Conservation (phyloP, 2,329 filamentous ascomycete genomes). For the Grosmannia penicillata region DNA sequence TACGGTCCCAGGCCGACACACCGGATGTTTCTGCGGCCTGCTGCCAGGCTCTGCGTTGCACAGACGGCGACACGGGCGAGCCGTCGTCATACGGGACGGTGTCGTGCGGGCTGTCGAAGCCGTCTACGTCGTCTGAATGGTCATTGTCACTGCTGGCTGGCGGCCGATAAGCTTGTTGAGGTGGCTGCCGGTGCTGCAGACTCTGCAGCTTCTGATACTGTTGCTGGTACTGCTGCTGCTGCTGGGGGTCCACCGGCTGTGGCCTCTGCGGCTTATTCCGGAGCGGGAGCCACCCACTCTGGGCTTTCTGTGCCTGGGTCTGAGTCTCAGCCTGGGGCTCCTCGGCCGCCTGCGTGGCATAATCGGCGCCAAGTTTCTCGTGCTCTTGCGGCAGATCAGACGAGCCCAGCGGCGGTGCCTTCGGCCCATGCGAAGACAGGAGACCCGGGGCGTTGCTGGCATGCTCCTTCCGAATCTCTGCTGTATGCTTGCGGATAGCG, state of each 20-base stretch:
- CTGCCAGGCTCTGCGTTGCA: slow-evolving; percentile 4
- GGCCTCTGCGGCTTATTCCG: not conserved
- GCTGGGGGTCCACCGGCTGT: not conserved
- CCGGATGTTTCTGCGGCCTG: too few species aligned
- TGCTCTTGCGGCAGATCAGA: too few species aligned
- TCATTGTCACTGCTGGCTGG: not conserved
- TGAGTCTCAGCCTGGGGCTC: too few species aligned
- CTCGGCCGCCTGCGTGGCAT: too few species aligned
- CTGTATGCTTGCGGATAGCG: not conserved
- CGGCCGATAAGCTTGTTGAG: not conserved
- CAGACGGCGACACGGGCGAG: slow-evolving; percentile 9
- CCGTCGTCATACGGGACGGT: slow-evolving; percentile 8
- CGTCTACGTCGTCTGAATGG: not conserved
- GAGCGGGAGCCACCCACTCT: too few species aligned
- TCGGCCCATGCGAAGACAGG: too few species aligned
- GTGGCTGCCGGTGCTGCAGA: not conserved
- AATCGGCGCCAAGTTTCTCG: not conserved
- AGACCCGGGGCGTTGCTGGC: too few species aligned
- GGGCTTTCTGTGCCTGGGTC: too few species aligned
- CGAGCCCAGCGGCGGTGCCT: too few species aligned
- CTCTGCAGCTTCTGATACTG: not conserved
- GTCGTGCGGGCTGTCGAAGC: not conserved
- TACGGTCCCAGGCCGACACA: slow-evolving; percentile 11
- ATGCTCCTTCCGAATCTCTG: too few species aligned
- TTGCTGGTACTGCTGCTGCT: not conserved